Conservation (phyloP, 495 filamentous ascomycete species). For the Annulohypoxylon nitens region DNA sequence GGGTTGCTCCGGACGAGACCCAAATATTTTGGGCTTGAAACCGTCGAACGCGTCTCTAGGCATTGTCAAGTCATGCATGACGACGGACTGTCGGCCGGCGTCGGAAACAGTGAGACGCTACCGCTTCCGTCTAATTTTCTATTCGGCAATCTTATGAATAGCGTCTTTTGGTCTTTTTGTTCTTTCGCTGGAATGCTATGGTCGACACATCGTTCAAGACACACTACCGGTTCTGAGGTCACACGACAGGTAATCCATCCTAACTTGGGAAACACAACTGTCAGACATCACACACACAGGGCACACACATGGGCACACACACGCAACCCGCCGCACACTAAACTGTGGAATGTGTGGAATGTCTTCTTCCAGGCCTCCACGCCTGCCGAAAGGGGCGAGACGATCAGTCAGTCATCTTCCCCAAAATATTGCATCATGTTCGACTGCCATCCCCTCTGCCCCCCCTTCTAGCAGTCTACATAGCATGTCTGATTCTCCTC, state of each 20-base stretch:
- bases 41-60: constrained; percentile 42
- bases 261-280: constrained; percentile 27
- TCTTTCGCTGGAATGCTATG: constrained; percentile 37
- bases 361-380: constrained; percentile 48
- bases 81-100: constrained; percentile 31
- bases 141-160: constrained; percentile 19
- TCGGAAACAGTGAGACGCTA: constrained; percentile 41
- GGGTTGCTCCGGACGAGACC: constrained; percentile 37
- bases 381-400: constrained; percentile 49
- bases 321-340: not conserved
- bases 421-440: constrained; percentile 52
- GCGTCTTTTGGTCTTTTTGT: not conserved
- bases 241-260: constrained; percentile 43
- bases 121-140: constrained; percentile 34
- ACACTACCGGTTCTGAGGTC: constrained; percentile 44
- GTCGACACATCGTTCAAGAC: constrained; percentile 21
- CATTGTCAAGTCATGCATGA: constrained; percentile 43
- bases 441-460: constrained; percentile 15
- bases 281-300: constrained; percentile 30
- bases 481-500: no score
- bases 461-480: not conserved
- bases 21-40: constrained; percentile 42
- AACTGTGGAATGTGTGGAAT: constrained; percentile 34
- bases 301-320: constrained; percentile 13
- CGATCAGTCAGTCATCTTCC: constrained; percentile 46